Base-by-base conservation (phyloP, 306 rosid species). In the Prunus mira region DNA sequence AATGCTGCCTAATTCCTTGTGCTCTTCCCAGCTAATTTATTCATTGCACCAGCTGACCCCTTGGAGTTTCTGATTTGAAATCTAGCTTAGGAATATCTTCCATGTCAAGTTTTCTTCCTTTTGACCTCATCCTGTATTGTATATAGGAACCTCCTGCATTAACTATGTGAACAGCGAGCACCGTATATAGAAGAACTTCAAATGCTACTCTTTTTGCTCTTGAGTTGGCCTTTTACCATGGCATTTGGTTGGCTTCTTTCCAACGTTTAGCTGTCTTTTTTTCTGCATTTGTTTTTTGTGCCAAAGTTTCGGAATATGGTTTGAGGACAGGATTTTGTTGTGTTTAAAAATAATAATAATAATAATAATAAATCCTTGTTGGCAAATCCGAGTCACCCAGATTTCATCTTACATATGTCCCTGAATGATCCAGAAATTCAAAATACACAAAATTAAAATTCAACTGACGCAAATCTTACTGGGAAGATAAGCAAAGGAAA, bases 1-100 rank as follows among this genome's bases (percentile, higher is more conserved):
- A 67, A 77, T 60, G 80, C 65, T 34, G 64, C 57, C 79, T 86
- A 74, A 77, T 34, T 57, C 76, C 57, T 41, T 1, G 27, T n/a
- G 27, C 55, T 72, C 32, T 54, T 27, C 51, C 63, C 51, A 6
- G 32, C 72, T n/a, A 52, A 73, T 43, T 8, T 61, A 43, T 45
- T 73, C 57, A 15, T 19, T 60, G 19, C 22, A 60, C 52, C 54
- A 47, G 64, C 76, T 69, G 71, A 69, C 30, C 34, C 20, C 28
- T 7, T 24, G 58, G 49, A 46, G 67, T 69, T 28, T 67, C 22
- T 46, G 20, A 10, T 22, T 12, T 57, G 73, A 50, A 69, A 14
- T 69, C 14, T 49, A 19, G 18, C 49, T 9, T 28, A 32, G 38
- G 63, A 50, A 28, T 17, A 27, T 51, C 17, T 15, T 49, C 9